A percentile compares a stretch with the other conserved stretches of the same genome.
These are phyloP conservation scores for Pythium diclinum DNA, from an alignment of 352 stramenopile species.

Conservation along the genomic window DNA sequence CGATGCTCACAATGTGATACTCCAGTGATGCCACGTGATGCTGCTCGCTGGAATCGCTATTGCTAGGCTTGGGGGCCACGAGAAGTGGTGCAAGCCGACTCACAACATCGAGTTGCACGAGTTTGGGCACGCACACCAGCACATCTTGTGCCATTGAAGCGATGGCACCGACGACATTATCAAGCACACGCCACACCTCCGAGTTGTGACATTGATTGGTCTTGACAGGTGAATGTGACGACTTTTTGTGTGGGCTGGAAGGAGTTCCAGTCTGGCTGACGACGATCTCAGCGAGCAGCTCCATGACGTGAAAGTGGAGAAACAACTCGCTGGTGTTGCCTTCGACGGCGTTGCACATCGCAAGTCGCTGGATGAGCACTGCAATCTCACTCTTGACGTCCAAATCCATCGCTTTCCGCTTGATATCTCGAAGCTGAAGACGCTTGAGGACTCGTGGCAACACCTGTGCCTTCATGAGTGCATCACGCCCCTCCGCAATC, in stretches of 20 bases:
- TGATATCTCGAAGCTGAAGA: conserved; percentile 41
- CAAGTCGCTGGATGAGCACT: conserved; percentile 44
- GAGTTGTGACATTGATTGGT: neutral
- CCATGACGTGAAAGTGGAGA: conserved; percentile 58
- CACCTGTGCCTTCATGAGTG: conserved; percentile 59
- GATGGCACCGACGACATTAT: conserved; percentile 47
- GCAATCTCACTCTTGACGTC: conserved; percentile 69
- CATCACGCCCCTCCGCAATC: conserved; percentile 50
- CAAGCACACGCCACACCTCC: conserved; percentile 40
- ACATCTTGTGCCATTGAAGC: conserved; percentile 61
- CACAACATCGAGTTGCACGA: conserved; percentile 46
- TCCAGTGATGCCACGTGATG: conserved; percentile 37
- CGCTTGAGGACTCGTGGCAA: conserved; percentile 70
- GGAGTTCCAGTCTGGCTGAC: conserved; percentile 9
- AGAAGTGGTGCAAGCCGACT: conserved; percentile 37
- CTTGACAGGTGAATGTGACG: neutral
- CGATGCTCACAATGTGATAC: conserved; percentile 46
- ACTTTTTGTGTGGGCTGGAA: conserved; percentile 3
- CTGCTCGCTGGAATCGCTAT: conserved; percentile 6
- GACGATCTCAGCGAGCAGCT: conserved; percentile 37
- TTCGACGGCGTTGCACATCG: conserved; percentile 53
- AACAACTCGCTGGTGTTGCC: conserved; percentile 72
- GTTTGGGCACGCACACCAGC: conserved; percentile 49
- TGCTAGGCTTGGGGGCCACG: conserved; percentile 1
- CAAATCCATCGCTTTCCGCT: conserved; percentile 28